These are phyloP conservation scores for Sonneratia alba DNA, from an alignment of 345 rosid genomes.

Conservation along the genomic window DNA sequence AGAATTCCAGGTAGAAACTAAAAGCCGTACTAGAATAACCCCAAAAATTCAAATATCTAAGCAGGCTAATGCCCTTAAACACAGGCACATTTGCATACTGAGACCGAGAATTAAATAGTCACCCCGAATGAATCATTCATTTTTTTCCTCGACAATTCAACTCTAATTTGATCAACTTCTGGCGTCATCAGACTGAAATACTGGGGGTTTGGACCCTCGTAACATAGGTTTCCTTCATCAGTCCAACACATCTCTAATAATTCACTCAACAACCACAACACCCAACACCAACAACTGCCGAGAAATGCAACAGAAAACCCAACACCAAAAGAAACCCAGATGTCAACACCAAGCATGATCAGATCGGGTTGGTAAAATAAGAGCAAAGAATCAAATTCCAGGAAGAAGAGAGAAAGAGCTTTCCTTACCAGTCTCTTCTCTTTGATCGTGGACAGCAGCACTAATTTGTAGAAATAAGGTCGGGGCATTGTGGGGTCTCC, in stretches of 20 bases:
- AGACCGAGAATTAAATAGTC: background rate
- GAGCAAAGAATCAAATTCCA: background rate
- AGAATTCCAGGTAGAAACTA: background rate
- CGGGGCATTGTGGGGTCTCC: constrained; percentile 16
- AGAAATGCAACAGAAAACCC: too few species aligned
- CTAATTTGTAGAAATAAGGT: constrained; percentile 21
- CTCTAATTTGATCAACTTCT: background rate
- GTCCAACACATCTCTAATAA: background rate
- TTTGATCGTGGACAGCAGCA: constrained; percentile 17
- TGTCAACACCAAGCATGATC: background rate
- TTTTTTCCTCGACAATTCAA: background rate
- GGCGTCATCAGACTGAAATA: background rate
- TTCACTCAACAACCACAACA: background rate
- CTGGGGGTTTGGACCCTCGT: background rate
- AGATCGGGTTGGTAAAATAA: background rate
- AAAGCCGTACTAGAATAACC: background rate
- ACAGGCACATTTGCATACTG: background rate
- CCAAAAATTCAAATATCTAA: background rate
- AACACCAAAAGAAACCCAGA: background rate
- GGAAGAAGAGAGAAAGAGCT: background rate
- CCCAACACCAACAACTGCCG: background rate
- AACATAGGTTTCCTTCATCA: background rate
- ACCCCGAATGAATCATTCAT: background rate
- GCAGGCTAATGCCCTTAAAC: background rate
- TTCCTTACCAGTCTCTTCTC: constrained; percentile 16